Conservation (phyloP, 2,329 filamentous ascomycete genomes). For the Coniochaeta ligniaria region DNA sequence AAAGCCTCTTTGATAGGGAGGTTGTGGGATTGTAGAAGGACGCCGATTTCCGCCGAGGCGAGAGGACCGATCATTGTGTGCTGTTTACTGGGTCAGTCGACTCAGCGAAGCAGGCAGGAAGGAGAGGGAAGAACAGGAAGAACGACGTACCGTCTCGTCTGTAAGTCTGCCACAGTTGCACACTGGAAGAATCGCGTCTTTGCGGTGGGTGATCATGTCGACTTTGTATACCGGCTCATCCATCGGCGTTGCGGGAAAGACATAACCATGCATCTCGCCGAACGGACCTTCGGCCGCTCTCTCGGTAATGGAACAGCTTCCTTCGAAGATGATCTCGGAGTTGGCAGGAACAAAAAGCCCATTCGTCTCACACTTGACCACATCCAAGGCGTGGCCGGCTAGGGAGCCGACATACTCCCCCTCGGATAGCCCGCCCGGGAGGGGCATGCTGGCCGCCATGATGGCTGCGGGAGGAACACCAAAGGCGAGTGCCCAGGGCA, state of each 20-base stretch:
- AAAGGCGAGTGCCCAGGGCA: slow-evolving; percentile 38
- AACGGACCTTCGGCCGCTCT: slow-evolving; percentile 39
- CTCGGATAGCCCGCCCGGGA: slow-evolving; percentile 41
- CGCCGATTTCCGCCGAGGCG: slow-evolving; percentile 32
- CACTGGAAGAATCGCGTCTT: slow-evolving; percentile 39
- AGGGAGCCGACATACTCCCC: slow-evolving; percentile 40
- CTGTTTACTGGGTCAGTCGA: slow-evolving; percentile 1
- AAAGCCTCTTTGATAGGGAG: slow-evolving; percentile 37
- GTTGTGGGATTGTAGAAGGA: slow-evolving; percentile 23
- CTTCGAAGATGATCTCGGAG: slow-evolving; percentile 43
- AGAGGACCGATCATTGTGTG: slow-evolving; percentile 31
- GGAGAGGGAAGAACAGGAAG: neutral
- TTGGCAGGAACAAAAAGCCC: slow-evolving; percentile 39
- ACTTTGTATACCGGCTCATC: slow-evolving; percentile 36
- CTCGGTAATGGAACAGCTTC: slow-evolving; percentile 35
- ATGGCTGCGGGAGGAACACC: slow-evolving; percentile 42
- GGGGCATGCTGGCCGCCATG: slow-evolving; percentile 39
- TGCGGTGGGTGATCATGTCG: slow-evolving; percentile 38
- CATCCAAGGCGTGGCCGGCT: slow-evolving; percentile 32
- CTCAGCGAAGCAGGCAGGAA: no score
- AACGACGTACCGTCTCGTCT: slow-evolving; percentile 28
- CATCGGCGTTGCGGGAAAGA: slow-evolving; percentile 28
- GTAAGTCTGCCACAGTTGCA: slow-evolving; percentile 35
- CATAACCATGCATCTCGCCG: slow-evolving; percentile 36
- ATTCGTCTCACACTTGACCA: slow-evolving; percentile 46